Conservation (phyloP, 2,329 filamentous ascomycete genomes). For the Dactylonectria estremocensis region DNA sequence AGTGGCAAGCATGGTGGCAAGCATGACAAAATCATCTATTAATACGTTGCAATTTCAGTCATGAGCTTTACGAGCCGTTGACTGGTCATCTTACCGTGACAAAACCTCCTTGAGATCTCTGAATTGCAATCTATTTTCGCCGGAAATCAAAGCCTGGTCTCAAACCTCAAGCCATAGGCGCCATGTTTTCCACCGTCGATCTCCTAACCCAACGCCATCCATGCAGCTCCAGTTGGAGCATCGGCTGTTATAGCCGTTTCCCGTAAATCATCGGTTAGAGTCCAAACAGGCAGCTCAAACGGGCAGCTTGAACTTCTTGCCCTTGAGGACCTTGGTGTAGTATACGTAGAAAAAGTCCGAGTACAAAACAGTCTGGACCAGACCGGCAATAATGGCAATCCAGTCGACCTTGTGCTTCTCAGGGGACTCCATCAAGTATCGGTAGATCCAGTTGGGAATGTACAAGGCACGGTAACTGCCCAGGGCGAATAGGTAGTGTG, state of each 20-base stretch:
- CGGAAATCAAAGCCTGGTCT: constrained; percentile 38
- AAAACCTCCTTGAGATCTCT: neutral
- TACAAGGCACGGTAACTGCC: constrained; percentile 94
- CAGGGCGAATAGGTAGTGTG: constrained; percentile 95
- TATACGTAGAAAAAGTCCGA: constrained; percentile 99
- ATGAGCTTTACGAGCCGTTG: constrained; percentile 6
- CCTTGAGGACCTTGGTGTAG: constrained; percentile 95
- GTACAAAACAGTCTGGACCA: constrained; percentile 95
- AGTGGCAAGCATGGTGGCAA: too few relatives aligned
- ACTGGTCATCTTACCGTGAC: neutral
- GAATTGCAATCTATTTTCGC: constrained; percentile 46
- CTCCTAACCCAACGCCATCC: constrained; percentile 51
- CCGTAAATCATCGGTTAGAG: neutral
- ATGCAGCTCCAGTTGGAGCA: constrained; percentile 46
- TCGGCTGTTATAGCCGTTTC: constrained; percentile 10
- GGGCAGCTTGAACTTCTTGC: constrained; percentile 89
- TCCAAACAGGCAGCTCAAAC: constrained; percentile 75
- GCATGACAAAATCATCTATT: too few relatives aligned
- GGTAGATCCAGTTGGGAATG: constrained; percentile 98
- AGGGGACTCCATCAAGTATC: constrained; percentile 80
- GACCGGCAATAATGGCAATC: constrained; percentile 89
- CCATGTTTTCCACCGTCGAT: constrained; percentile 48
- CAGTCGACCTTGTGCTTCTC: constrained; percentile 80
- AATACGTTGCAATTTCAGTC: constrained; percentile 22
- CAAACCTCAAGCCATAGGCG: constrained; percentile 47